These are phyloP conservation scores for Psilocybe cubensis DNA, from an alignment of 768 basidiomycete genomes.

Conservation along the genomic window DNA sequence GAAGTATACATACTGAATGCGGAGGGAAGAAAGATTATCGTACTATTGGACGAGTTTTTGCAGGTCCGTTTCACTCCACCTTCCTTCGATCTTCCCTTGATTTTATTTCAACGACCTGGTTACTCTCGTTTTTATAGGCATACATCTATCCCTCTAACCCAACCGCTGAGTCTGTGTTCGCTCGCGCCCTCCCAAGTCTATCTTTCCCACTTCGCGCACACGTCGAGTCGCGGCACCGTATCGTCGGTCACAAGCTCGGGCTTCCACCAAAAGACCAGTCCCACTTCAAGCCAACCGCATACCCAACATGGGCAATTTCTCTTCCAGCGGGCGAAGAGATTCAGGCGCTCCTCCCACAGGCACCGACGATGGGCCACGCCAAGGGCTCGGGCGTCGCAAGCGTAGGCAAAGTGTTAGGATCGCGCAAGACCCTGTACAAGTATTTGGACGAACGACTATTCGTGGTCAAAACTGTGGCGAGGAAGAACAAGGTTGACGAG, in stretches of 20 bases:
- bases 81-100: background rate
- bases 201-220: constrained; percentile 61
- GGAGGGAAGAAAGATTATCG: constrained; percentile 49
- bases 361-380: constrained; percentile 22
- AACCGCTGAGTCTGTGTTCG: constrained; percentile 45
- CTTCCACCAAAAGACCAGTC: constrained; percentile 32
- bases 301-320: constrained; percentile 51
- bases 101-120: too few relatives aligned
- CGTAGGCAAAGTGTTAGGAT: constrained; percentile 75
- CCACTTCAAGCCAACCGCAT: constrained; percentile 33
- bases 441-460: constrained; percentile 87
- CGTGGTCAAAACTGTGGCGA: constrained; percentile 58
- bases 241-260: constrained; percentile 62
- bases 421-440: constrained; percentile 87
- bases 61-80: constrained; percentile 52
- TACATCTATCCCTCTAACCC: constrained; percentile 70
- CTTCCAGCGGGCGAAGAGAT: constrained; percentile 59
- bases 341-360: constrained; percentile 49
- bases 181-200: constrained; percentile 43
- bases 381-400: constrained; percentile 77
- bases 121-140: constrained; percentile 39
- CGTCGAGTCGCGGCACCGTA: constrained; percentile 41
- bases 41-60: constrained; percentile 76
- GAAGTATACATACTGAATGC: constrained; percentile 59
- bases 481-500: constrained; percentile 9